Evolutionary conservation across 495 filamentous ascomycete species (phyloP).

Genomic region (Penicillium macrosclerotiorum): DNA sequence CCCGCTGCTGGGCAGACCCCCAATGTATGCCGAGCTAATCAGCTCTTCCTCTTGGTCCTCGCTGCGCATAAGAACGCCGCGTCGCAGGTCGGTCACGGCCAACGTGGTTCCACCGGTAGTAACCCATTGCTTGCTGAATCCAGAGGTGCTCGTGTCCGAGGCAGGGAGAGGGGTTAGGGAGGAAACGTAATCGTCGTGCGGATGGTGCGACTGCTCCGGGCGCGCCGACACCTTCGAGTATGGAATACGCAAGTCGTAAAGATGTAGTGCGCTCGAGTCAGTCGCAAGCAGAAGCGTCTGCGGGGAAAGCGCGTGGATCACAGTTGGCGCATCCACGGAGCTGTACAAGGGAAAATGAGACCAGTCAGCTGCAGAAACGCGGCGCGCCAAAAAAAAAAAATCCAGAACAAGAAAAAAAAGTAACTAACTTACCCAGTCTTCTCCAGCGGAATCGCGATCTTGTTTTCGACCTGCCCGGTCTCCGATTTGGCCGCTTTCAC

Average conservation of each 20-base stretch:
- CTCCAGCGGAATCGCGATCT: conserved; percentile 52
- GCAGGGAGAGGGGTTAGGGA: conserved; percentile 83
- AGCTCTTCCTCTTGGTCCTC: conserved; percentile 95
- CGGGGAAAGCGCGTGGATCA: conserved; percentile 79
- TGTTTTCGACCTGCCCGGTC: conserved; percentile 78
- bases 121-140: conserved; percentile 88
- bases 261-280: conserved; percentile 82
- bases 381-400: conserved; percentile 10
- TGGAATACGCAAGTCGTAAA: conserved; percentile 82
- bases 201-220: conserved; percentile 74
- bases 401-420: conserved; percentile 5
- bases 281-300: conserved; percentile 88
- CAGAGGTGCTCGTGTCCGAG: conserved; percentile 71
- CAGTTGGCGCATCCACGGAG: conserved; percentile 64
- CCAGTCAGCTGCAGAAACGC: conserved; percentile 2
- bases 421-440: conserved; percentile 46
- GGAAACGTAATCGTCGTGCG: conserved; percentile 91
- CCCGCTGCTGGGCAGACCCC: conserved; percentile 60
- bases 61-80: conserved; percentile 76
- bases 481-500: conserved; percentile 80
- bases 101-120: conserved; percentile 88
- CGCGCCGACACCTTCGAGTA: conserved; percentile 53
- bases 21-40: conserved; percentile 72
- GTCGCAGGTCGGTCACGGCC: conserved; percentile 81
- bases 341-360: conserved; percentile 13